These are phyloP conservation scores for Cladophialophora exuberans DNA, from an alignment of 2,329 filamentous ascomycete species.

Conservation along the genomic window DNA sequence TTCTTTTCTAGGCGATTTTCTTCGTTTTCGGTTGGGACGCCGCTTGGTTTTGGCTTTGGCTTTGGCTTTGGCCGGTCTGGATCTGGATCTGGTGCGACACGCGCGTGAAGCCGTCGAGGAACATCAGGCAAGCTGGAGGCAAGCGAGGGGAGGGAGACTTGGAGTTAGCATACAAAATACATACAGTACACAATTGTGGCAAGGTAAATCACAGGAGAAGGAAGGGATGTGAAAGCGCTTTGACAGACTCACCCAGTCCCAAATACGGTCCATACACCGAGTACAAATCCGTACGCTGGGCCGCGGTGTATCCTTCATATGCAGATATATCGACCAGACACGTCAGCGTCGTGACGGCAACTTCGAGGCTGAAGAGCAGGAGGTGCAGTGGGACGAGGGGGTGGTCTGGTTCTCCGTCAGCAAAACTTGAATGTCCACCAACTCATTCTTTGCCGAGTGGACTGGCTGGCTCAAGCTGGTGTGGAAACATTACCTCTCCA, in stretches of 20 bases:
- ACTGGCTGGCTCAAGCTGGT: background rate
- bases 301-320: constrained; percentile 54
- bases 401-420: constrained; percentile 59
- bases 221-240: background rate
- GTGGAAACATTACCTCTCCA: constrained; percentile 45
- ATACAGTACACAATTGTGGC: background rate
- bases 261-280: constrained; percentile 63
- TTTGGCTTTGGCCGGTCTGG: too few relatives aligned
- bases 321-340: constrained; percentile 65
- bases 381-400: constrained; percentile 63
- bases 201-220: background rate
- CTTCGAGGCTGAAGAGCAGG: constrained; percentile 62
- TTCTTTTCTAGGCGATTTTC: too few relatives aligned
- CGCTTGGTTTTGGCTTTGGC: too few relatives aligned
- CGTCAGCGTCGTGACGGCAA: constrained; percentile 63
- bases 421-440: background rate
- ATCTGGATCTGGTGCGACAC: too few relatives aligned
- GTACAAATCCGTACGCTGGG: constrained; percentile 54
- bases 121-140: constrained; percentile 41
- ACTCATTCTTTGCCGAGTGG: background rate
- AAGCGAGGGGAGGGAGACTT: background rate
- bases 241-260: constrained; percentile 52
- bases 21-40: too few relatives aligned
- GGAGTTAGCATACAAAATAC: background rate
- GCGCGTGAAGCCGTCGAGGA: constrained; percentile 43